phyloP scores from a whole-genome alignment of 192 early-diverging fungal genomes.

The Coemansia javaensis region DNA sequence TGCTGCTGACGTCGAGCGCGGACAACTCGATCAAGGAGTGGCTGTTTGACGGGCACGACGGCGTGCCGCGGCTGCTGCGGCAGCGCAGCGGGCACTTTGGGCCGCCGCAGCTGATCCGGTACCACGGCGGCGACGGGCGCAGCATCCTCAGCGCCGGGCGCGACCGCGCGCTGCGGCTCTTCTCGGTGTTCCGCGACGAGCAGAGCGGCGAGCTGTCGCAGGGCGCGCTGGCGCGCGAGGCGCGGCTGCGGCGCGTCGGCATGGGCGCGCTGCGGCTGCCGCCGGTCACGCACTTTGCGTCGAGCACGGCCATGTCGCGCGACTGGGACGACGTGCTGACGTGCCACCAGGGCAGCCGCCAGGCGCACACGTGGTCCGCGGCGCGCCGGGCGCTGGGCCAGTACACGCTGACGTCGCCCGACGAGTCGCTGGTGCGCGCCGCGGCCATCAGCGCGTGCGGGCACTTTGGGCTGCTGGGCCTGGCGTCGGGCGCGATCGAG shows the following conservation, averaged over 20 bases:
- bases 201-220: constrained; percentile 86
- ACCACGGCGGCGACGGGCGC: constrained; percentile 69
- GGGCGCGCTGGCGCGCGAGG: constrained; percentile 40
- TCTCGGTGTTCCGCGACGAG: constrained; percentile 80
- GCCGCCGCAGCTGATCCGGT: constrained; percentile 76
- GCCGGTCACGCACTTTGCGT: constrained; percentile 68
- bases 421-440: constrained; percentile 54
- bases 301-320: constrained; percentile 57
- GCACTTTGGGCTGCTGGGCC: constrained; percentile 89
- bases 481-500: constrained; percentile 69
- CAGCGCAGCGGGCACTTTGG: constrained; percentile 80
- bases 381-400: constrained; percentile 73
- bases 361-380: constrained; percentile 78
- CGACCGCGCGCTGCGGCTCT: constrained; percentile 78
- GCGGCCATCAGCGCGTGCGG: constrained; percentile 83
- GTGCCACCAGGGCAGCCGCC: constrained; percentile 69
- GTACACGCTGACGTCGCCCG: constrained; percentile 59
- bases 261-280: constrained; percentile 70
- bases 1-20: constrained; percentile 78
- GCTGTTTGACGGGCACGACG: constrained; percentile 87
- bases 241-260: constrained; percentile 55
- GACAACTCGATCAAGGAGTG: constrained; percentile 97
- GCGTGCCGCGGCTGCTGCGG: constrained; percentile 73
- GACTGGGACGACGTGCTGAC: constrained; percentile 94
- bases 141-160: constrained; percentile 74